phyloP scores from a whole-genome alignment of 805 yeast species.

The Yamadazyma philogaea region DNA sequence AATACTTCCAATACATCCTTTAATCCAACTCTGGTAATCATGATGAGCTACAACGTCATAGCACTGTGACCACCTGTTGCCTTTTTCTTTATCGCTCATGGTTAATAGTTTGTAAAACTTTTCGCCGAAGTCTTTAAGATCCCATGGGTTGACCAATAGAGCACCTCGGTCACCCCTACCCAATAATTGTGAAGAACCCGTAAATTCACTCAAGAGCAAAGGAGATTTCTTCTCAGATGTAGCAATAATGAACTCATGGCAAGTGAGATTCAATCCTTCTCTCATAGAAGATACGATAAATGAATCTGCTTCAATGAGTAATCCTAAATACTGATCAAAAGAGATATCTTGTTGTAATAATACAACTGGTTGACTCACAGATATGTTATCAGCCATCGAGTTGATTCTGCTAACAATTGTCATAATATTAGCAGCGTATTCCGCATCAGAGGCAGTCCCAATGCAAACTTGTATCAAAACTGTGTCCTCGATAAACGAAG shows the following conservation, averaged over 20 bases:
- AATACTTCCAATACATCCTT: slow-evolving; percentile 52
- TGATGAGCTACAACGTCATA: slow-evolving; percentile 57
- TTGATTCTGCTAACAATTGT: slow-evolving; percentile 83
- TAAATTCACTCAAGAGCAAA: slow-evolving; percentile 83
- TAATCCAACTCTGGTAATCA: slow-evolving; percentile 77
- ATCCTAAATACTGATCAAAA: slow-evolving; percentile 84
- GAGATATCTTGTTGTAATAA: slow-evolving; percentile 84
- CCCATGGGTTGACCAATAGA: slow-evolving; percentile 88
- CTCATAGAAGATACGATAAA: slow-evolving; percentile 89
- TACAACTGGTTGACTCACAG: slow-evolving; percentile 78
- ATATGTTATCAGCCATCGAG: slow-evolving; percentile 66
- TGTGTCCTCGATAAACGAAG: slow-evolving; percentile 62
- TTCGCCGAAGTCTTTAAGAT: slow-evolving; percentile 61
- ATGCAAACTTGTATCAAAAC: slow-evolving; percentile 82
- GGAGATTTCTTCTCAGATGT: slow-evolving; percentile 73
- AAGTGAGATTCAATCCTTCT: slow-evolving; percentile 95
- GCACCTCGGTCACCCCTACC: slow-evolving; percentile 56
- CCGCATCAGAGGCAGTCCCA: slow-evolving; percentile 52
- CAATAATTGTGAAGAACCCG: slow-evolving; percentile 86
- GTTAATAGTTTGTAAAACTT: slow-evolving; percentile 62
- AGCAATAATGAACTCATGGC: slow-evolving; percentile 88
- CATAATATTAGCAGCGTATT: slow-evolving; percentile 70
- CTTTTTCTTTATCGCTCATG: slow-evolving; percentile 59
- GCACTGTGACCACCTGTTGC: slow-evolving; percentile 59
- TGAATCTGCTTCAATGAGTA: slow-evolving; percentile 79